Base-by-base conservation (phyloP, 352 stramenopile genomes). In the Pythium scleroteichum region DNA sequence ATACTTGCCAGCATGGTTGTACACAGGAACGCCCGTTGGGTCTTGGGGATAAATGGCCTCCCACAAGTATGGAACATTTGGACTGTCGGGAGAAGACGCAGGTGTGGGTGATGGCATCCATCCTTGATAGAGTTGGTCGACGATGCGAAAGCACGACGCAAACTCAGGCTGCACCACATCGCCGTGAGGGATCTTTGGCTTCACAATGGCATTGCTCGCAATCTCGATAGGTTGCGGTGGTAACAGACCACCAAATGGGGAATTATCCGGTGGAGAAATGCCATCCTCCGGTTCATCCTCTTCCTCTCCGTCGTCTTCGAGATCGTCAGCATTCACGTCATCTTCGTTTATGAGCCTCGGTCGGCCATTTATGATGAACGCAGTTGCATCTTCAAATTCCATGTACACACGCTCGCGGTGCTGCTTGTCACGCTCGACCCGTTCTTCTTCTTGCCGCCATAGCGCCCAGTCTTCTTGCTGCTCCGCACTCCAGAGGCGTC, bases 1-100 rank as follows among this genome's bases (percentile, higher is more conserved):
- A 59, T 93, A 94, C 44, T 90, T 90, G 12, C 81, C 85, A n/a
- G 76, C 77, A 1, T 79, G 61, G 42, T 88, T 92, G 56, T 89
- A 90, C 0, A 85, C 50, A 0, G 85, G 85, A 0, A 78, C 49
- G 0, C 75, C 66, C 0, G 48, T 47, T 1, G 59, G 62, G 24
- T 89, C 78, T 62, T 94, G 83, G 0, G 85, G 85, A 35, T 87
- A 87, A 49, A 94, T 92, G 0, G 78, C 67, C 44, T 82, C 76
- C 85, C 82, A 94, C 23, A 90, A 51, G 64, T 87, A 90, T 19
- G 74, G 75, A 7, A 33, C 13, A 46, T 56, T 47, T 23, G 12
- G 20, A 10, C 42, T 35, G 19, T 45, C 20, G 2, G 42, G 22
- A 33, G 40, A 52, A 22, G 49, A 4, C 3, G 32, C 29, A 10